Evolutionary conservation across 1,284 basidiomycete species (phyloP).

Genomic region (Tremellales sp.): DNA sequence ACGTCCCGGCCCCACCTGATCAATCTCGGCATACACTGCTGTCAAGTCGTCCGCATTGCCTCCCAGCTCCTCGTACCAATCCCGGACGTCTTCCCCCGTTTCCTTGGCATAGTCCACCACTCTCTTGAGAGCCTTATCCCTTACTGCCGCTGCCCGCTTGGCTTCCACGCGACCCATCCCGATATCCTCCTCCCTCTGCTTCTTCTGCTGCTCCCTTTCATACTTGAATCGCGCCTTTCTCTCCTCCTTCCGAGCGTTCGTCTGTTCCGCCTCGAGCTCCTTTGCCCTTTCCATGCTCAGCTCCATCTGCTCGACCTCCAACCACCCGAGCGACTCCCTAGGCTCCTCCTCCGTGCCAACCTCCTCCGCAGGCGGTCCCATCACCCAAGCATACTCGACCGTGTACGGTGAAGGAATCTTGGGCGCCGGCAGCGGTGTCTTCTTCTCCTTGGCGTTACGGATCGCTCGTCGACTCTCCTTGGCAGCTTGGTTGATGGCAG

Average conservation of each 20-base stretch:
- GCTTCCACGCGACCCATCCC: slow-evolving; percentile 7
- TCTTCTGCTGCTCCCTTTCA: slow-evolving; percentile 10
- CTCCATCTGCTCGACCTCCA: slow-evolving; percentile 16
- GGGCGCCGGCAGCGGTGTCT: slow-evolving; percentile 10
- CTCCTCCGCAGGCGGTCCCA: slow-evolving; percentile 14
- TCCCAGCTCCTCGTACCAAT: slow-evolving; percentile 26
- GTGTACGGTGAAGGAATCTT: slow-evolving; percentile 13
- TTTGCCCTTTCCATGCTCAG: slow-evolving; percentile 13
- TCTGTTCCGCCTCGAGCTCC: slow-evolving; percentile 15
- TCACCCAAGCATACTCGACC: slow-evolving; percentile 18
- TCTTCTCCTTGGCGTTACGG: slow-evolving; percentile 7
- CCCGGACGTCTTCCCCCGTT: slow-evolving; percentile 31
- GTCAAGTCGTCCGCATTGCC: slow-evolving; percentile 6
- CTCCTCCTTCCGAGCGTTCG: slow-evolving; percentile 12
- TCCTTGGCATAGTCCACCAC: slow-evolving; percentile 22
- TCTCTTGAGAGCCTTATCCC: slow-evolving; percentile 17
- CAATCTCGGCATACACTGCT: slow-evolving; percentile 3
- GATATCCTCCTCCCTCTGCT: slow-evolving; percentile 12
- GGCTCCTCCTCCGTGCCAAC: slow-evolving; percentile 1
- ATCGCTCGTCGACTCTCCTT: slow-evolving; percentile 12
- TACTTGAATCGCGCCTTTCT: slow-evolving; percentile 11
- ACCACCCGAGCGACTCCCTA: slow-evolving; percentile 11
- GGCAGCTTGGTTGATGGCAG: slow-evolving; percentile 15
- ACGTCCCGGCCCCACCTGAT: no score
- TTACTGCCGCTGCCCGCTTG: slow-evolving; percentile 14